Conservation (phyloP, 2,329 filamentous ascomycete genomes). For the Pseudovirgaria hyperparasitica region DNA sequence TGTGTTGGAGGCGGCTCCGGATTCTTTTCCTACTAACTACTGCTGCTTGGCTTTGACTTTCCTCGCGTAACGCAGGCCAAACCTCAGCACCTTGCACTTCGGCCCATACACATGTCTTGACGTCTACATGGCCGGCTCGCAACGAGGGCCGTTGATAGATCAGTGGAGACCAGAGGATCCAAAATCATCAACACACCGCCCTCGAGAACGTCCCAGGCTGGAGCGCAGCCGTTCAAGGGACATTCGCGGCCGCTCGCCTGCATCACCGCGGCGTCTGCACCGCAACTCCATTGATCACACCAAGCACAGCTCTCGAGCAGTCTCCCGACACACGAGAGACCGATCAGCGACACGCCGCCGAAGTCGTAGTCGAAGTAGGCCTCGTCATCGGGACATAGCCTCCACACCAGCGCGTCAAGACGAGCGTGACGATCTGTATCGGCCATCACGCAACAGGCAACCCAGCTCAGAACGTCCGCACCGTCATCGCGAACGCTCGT, state of each 20-base stretch:
- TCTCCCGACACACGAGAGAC: constrained; percentile 13
- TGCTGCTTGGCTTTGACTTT: constrained; percentile 14
- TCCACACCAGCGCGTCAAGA: constrained; percentile 9
- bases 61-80: constrained; percentile 19
- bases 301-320: constrained; percentile 15
- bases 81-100: constrained; percentile 21
- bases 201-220: constrained; percentile 15
- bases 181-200: constrained; percentile 20
- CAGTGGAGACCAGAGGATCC: constrained; percentile 30
- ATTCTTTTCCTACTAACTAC: not conserved
- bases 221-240: constrained; percentile 17
- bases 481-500: constrained; percentile 20
- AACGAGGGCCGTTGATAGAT: constrained; percentile 28
- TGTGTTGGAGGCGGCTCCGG: not conserved
- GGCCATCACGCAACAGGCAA: constrained; percentile 19
- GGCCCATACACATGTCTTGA: constrained; percentile 22
- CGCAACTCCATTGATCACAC: constrained; percentile 13
- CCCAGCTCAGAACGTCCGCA: constrained; percentile 24
- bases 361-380: constrained; percentile 18
- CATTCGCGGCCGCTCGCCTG: constrained; percentile 19
- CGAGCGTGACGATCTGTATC: constrained; percentile 21
- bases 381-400: constrained; percentile 17
- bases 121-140: constrained; percentile 31
- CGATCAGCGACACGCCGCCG: constrained; percentile 21
- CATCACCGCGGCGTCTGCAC: constrained; percentile 19